Evolutionary conservation across 345 rosid genomes (phyloP), one percentile per base, ranked within the genome.

Genomic region (Lepidium aucheri): DNA sequence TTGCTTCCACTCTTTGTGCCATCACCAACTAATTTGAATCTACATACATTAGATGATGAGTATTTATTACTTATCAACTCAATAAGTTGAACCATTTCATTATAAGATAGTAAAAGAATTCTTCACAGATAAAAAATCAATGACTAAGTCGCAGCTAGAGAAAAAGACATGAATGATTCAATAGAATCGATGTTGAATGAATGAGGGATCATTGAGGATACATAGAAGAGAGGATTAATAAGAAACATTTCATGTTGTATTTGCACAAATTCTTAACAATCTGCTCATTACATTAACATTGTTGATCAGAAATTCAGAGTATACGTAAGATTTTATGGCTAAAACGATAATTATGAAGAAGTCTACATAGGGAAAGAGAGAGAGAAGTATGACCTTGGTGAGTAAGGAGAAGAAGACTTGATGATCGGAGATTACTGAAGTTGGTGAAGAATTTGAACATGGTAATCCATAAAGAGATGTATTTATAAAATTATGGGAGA

Each of bases 1-100:
- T 17, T 1, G 47, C 72, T 45, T 67, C 55, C 72, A 67, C 7
- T 28, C 30, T 67, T 22, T 67, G 71, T 20, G 47, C 47, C 64
- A 67, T 67, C 18, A 0, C 38, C 9, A 55, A 54, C 18, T 44
- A 28, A 22, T 55, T 34, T 20, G 3, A 14, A 55, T 67, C 71
- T 67, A 22, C n/a, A 67, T 22, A 67, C 13, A 54, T 20, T n/a
- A 10, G 8, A 66, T 1, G 20, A 54, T 36, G 5, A 14, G 8
- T 36, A 3, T 20, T 20, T 3, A 20, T 20, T 20, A 20, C 22
- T 20, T 20, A 20, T 20, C 22, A 20, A 20, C 22, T 20, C 22
- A 20, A 20, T 20, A 28, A 10, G 33, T 11, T 42, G 35, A 43
- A 66, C 10, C 4, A 44, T 52, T 33, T 40, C 22, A 16, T 28